Evolutionary conservation across 1,284 basidiomycete genomes (phyloP), one percentile per base, ranked within the genome.

Genomic region (Heliocybe sulcata): DNA sequence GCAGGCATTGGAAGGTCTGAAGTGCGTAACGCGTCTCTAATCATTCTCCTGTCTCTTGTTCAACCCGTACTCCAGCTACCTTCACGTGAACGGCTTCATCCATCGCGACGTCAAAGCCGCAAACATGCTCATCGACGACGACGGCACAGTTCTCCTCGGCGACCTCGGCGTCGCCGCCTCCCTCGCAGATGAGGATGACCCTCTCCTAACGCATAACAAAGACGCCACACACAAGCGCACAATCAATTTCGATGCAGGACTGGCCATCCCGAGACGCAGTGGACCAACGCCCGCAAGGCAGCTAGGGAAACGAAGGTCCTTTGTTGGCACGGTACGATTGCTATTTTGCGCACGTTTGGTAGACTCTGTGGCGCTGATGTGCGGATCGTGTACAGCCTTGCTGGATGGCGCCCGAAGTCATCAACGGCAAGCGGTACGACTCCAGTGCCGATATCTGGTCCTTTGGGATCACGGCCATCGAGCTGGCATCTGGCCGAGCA

Each of bases 391-490:
- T 52, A 51, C 57, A 87, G 81, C 93, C 93, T 1, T 92, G 90
- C 65, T 95, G 92, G 90, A 95, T 95, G 92, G 91, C 93, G 0
- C 93, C 93, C 1, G 92, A 95, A 62, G 80, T 95, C 25, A 90
- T 95, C 50, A 82, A 88, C 61, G 86, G 91, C 54, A 83, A 81
- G 60, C 83, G 85, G 59, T 95, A 95, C 67, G 92, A 93, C 65
- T 82, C 82, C 20, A 85, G 84, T 62, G 90, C 92, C 45, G 92
- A 94, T 64, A 92, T 95, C 57, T 95, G 92, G 92, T 92, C 88
- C 45, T 92, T 94, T 65, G 93, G 90, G 25, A 93, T 95, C 60
- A 94, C 90, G 14, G 90, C 92, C 4, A 75, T 94, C 42, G 92
- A 95, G 67, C 76, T 95, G 22, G 78, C 88, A 0, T 87, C 90